Conservation (phyloP, 75 land plant genomes). For the Sequoia sempervirens region DNA sequence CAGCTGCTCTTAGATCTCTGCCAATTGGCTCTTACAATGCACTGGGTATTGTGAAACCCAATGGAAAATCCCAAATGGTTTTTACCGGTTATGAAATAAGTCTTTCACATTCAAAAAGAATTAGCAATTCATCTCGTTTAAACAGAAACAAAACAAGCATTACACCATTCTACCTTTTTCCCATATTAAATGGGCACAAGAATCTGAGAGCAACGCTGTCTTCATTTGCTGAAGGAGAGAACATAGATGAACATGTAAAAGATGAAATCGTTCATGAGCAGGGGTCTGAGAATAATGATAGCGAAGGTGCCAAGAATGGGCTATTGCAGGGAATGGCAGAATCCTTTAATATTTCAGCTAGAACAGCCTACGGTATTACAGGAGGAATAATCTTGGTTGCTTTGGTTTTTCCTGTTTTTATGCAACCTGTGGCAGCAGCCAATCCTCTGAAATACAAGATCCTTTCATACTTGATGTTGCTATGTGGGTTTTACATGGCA, state of each 20-base stretch:
- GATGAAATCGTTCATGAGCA: not conserved
- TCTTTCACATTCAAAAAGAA: not conserved
- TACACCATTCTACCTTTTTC: not conserved
- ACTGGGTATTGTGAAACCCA: not conserved
- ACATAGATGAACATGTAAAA: constrained; percentile 1
- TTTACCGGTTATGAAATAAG: not conserved
- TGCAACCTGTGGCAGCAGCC: constrained; percentile 53
- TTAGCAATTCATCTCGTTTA: not conserved
- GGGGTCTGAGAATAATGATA: not conserved
- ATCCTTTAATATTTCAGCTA: constrained; percentile 76
- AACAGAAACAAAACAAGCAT: not conserved
- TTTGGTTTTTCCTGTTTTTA: constrained; percentile 52
- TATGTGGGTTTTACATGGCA: constrained; percentile 98
- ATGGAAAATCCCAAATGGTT: not conserved
- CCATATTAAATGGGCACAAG: not conserved
- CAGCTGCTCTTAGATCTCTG: not conserved
- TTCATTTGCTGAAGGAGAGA: constrained; percentile 20
- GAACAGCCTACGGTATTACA: constrained; percentile 67
- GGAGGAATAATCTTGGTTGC: constrained; percentile 63
- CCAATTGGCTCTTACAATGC: not conserved
- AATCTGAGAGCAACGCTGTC: constrained; percentile 5
- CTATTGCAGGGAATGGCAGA: constrained; percentile 70
- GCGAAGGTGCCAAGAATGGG: not conserved
- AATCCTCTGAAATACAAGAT: constrained; percentile 40
- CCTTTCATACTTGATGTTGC: constrained; percentile 65